A percentile compares a stretch with the other conserved stretches of the same genome.
phyloP scores from a whole-genome alignment of 306 rosid genomes.

The Alnus glutinosa region DNA sequence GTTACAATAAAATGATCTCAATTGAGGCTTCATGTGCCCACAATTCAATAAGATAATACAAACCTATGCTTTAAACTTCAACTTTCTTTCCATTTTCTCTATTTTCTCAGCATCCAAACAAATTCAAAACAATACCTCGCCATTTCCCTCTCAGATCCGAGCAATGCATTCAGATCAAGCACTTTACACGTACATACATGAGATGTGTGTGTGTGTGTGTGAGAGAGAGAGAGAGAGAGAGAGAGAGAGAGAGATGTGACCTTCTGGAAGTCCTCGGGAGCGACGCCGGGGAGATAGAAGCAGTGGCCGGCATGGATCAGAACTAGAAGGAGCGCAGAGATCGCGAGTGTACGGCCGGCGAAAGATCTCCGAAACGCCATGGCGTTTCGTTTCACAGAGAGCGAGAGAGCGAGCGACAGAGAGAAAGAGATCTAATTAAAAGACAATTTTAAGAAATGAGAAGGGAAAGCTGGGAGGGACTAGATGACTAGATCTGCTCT shows the following conservation, averaged over 20 bases:
- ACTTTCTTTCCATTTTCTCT: conserved; percentile 4
- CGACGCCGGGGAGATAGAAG: conserved; percentile 98
- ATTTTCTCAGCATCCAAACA: conserved; percentile 20
- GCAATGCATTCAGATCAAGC: conserved; percentile 38
- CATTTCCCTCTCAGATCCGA: conserved; percentile 48
- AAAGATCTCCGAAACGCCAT: conserved; percentile 81
- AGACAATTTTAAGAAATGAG: background rate
- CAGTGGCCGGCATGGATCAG: conserved; percentile 59
- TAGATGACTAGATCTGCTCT: conserved; percentile 4
- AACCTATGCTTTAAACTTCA: background rate
- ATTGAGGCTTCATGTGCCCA: background rate
- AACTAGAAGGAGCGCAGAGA: conserved; percentile 47
- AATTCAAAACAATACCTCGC: conserved; percentile 10
- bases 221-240: background rate
- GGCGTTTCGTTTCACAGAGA: conserved; percentile 45
- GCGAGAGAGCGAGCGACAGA: conserved; percentile 11
- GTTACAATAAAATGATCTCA: background rate
- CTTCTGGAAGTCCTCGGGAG: conserved; percentile 90
- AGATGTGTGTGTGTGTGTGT: too few relatives aligned
- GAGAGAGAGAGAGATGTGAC: conserved; percentile 38
- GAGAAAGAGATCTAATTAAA: background rate
- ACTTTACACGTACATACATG: background rate
- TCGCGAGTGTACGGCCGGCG: conserved; percentile 22
- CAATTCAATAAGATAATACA: background rate
- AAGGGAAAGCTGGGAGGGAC: background rate